phyloP scores from a whole-genome alignment of 768 basidiomycete species.

The Tricholoma flavovirens region DNA sequence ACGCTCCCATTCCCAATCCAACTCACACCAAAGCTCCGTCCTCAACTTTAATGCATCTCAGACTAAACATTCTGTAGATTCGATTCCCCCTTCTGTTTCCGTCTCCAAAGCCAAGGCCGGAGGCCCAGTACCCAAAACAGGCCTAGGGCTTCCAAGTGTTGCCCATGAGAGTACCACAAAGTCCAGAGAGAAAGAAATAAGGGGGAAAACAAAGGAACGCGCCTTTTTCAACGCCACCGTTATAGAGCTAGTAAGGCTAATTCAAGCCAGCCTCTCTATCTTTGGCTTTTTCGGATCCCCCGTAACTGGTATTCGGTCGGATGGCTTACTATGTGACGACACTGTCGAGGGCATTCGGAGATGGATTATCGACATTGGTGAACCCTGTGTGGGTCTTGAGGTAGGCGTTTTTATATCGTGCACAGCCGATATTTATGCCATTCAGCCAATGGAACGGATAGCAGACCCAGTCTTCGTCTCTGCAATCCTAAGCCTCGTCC shows the following conservation, averaged over 20 bases:
- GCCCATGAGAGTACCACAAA: slow-evolving; percentile 2
- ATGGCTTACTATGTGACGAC: slow-evolving; percentile 74
- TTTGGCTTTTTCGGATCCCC: slow-evolving; percentile 53
- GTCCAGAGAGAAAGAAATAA: slow-evolving; percentile 8
- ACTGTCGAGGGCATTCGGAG: slow-evolving; percentile 65
- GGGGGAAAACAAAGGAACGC: slow-evolving; percentile 25
- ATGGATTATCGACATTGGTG: slow-evolving; percentile 67
- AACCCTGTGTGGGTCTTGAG: slow-evolving; percentile 56
- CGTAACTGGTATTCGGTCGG: slow-evolving; percentile 22
- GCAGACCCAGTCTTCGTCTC: slow-evolving; percentile 70
- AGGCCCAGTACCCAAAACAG: slow-evolving; percentile 6
- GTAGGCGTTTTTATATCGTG: slow-evolving; percentile 25
- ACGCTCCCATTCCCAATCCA: slow-evolving; percentile 15
- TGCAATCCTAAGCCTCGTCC: slow-evolving; percentile 63
- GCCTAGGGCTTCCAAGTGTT: slow-evolving; percentile 11
- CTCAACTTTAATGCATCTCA: slow-evolving; percentile 18
- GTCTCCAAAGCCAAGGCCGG: slow-evolving; percentile 7
- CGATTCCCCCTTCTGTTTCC: slow-evolving; percentile 10
- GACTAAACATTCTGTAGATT: slow-evolving; percentile 12
- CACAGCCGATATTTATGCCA: neutral
- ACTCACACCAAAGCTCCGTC: slow-evolving; percentile 14
- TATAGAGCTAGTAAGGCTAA: slow-evolving; percentile 67
- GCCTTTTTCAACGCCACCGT: slow-evolving; percentile 57
- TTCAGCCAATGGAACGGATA: slow-evolving; percentile 63
- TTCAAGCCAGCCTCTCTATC: slow-evolving; percentile 65